Percentiles rank a stretch among this genome's conserved stretches.
Conservation (phyloP, 495 filamentous ascomycete genomes). For the Neurospora discreta region DNA sequence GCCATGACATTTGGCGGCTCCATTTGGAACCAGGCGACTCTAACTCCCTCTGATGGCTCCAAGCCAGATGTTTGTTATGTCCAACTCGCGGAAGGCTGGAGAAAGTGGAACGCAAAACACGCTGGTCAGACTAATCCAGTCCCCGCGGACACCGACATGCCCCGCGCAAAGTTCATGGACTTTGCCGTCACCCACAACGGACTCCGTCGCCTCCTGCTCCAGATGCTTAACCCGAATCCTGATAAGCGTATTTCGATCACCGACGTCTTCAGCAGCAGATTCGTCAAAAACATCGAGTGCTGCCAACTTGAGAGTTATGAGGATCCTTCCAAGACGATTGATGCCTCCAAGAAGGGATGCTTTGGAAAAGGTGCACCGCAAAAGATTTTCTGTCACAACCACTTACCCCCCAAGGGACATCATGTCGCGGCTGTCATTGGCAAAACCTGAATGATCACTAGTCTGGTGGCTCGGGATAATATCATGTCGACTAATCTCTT, state of each 20-base stretch:
- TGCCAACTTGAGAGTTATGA: conserved; percentile 54
- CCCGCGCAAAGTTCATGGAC: conserved; percentile 38
- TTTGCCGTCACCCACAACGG: conserved; percentile 39
- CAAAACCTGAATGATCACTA: neutral
- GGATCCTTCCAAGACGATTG: conserved; percentile 36
- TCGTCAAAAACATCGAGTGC: conserved; percentile 58
- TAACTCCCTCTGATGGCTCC: neutral
- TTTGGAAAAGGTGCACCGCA: conserved; percentile 25
- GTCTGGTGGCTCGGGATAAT: neutral
- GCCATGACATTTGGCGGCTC: conserved; percentile 52
- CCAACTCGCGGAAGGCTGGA: conserved; percentile 51
- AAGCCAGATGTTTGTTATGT: conserved; percentile 36
- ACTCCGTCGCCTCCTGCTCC: conserved; percentile 52
- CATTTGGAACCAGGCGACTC: conserved; percentile 49
- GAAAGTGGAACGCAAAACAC: conserved; percentile 44
- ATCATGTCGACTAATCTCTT: neutral
- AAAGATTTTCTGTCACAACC: conserved; percentile 40
- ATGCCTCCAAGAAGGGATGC: conserved; percentile 39
- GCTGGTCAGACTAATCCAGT: conserved; percentile 31
- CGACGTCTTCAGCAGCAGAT: conserved; percentile 48
- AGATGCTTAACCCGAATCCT: conserved; percentile 67
- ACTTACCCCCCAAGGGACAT: conserved; percentile 31
- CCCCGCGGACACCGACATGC: conserved; percentile 40
- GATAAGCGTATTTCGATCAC: conserved; percentile 51
- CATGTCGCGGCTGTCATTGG: neutral